Conservation (phyloP, 805 yeast genomes). For the Suhomyces emberorum region DNA sequence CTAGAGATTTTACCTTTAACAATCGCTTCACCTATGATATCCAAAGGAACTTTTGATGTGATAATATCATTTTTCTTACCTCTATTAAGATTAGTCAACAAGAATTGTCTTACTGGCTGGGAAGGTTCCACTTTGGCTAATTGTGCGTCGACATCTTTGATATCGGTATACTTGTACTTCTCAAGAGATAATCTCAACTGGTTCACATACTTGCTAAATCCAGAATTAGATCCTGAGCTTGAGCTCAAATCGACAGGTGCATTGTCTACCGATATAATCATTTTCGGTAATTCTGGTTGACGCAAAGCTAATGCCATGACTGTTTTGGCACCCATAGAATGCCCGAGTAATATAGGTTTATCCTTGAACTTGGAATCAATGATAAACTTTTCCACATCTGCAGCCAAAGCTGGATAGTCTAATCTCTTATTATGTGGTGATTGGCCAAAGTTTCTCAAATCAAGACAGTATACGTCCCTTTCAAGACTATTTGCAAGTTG, state of each 20-base stretch:
- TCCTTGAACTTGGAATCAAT: conserved; percentile 34
- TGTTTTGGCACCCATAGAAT: conserved; percentile 91
- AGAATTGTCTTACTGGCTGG: conserved; percentile 65
- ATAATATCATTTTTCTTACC: conserved; percentile 38
- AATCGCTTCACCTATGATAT: conserved; percentile 61
- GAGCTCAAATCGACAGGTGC: conserved; percentile 69
- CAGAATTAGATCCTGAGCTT: conserved; percentile 43
- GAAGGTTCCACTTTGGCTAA: conserved; percentile 61
- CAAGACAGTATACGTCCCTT: conserved; percentile 66
- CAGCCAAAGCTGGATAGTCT: conserved; percentile 77
- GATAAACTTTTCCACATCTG: conserved; percentile 79
- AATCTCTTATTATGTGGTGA: conserved; percentile 74
- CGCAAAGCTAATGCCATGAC: conserved; percentile 84
- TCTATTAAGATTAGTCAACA: conserved; percentile 63
- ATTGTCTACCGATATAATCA: conserved; percentile 80
- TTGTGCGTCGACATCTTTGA: conserved; percentile 65
- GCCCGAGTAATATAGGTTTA: conserved; percentile 68
- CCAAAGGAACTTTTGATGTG: conserved; percentile 65
- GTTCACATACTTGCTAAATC: conserved; percentile 65
- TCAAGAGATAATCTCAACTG: conserved; percentile 59
- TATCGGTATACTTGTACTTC: conserved; percentile 40
- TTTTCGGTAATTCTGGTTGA: conserved; percentile 56
- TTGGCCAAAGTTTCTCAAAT: conserved; percentile 88
- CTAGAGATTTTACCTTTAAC: conserved; percentile 64
- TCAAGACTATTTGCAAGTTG: conserved; percentile 44